Base-by-base conservation (phyloP, 164 flowering plant species). In the Vitis rupestris region DNA sequence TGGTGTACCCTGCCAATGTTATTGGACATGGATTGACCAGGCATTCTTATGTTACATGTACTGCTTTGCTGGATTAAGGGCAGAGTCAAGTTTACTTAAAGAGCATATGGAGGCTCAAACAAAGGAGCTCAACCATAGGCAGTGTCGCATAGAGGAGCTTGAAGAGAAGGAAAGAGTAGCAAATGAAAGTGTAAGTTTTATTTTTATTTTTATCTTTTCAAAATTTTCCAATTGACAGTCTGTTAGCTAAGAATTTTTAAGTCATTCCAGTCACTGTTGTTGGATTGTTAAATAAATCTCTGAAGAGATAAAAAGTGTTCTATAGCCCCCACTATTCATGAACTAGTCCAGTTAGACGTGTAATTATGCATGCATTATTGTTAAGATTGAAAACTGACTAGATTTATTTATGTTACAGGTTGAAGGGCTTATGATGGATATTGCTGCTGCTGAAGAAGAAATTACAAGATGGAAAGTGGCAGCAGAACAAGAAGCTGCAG, bases 401-500 rank as follows among this genome's bases (percentile, higher is more conserved):
- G 10, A 3, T 51, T 13, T 60, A 3, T 69, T 29, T 48, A 17
- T 77, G 50, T 60, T 75, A 48, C 50, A 92, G 98, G 86, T 94
- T 78, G 97, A 94, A 82, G 98, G 97, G 75, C 93, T 94, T 75
- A 92, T 92, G 98, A 79, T 89, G 86, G 97, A 94, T 72, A 87
- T 92, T 80, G 85, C 95, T 64, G 88, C 92, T 74, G 92, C 97
- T 55, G 97, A 94, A 82, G 97, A 94, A 87, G 98, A 94, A 79
- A 92, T 94, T 70, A 76, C 85, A 29, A 85, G 99, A 74, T 94
- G 99, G 99, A 95, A 95, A 80, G 78, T 80, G 67, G 99, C 97
- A 47, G 99, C 99, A 47, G 97, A 95, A 78, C 89, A 95, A 75
- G 99, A 95, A 82, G 99, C 99, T 70, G 94, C 86, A 70, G 99